These are phyloP conservation scores for Apiospora phragmitis DNA, from an alignment of 2,329 filamentous ascomycete genomes.

Conservation along the genomic window DNA sequence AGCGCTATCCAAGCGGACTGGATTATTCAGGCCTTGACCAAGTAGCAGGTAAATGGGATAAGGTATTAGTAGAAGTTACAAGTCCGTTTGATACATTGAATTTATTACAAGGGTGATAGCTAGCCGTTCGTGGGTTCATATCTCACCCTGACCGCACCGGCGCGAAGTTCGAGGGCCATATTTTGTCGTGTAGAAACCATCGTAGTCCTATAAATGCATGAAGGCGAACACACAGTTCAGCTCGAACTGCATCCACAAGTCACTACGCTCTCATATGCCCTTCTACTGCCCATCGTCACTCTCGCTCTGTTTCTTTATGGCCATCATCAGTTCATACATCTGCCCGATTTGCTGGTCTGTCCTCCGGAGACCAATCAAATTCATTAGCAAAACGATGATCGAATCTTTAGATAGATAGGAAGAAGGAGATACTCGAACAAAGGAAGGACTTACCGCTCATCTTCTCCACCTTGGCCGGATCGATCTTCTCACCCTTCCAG, in stretches of 20 bases:
- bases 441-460: conserved; percentile 74
- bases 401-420: background rate
- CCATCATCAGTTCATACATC: conserved; percentile 72
- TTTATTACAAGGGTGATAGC: background rate
- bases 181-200: background rate
- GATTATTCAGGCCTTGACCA: conserved; percentile 49
- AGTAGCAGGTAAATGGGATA: background rate
- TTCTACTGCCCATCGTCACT: conserved; percentile 4
- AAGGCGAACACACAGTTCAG: background rate
- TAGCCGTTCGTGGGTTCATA: background rate
- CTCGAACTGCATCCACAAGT: background rate
- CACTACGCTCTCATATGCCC: background rate
- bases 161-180: background rate
- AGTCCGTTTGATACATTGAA: background rate
- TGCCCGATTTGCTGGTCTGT: conserved; percentile 90
- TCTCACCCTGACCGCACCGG: background rate
- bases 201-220: background rate
- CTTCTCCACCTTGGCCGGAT: conserved; percentile 81
- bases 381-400: background rate
- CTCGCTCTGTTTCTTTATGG: conserved; percentile 13
- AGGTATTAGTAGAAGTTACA: background rate
- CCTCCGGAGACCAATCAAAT: background rate
- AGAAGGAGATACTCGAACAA: background rate
- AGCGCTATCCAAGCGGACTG: conserved; percentile 57
- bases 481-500: conserved; percentile 84